Percentiles rank a stretch among this genome's conserved stretches.
Conservation (phyloP, 306 rosid species). For the Argentina anserina region DNA sequence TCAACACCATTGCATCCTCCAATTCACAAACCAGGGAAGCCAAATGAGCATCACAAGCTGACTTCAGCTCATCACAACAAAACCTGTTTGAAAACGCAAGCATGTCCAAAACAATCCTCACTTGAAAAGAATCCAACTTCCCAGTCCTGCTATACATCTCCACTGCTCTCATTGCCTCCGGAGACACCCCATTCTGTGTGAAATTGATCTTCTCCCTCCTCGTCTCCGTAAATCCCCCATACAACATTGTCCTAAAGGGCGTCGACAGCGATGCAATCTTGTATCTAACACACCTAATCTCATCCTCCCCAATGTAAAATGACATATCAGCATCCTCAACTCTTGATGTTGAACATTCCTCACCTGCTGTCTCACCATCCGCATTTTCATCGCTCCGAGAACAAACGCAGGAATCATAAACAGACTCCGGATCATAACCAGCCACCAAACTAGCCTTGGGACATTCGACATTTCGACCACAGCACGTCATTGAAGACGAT, state of each 20-base stretch:
- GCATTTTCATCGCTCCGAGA: conserved; percentile 3
- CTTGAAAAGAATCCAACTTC: conserved; percentile 37
- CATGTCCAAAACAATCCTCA: conserved; percentile 56
- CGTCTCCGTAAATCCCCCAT: conserved; percentile 62
- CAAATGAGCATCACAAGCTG: conserved; percentile 62
- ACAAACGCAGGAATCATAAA: conserved; percentile 55
- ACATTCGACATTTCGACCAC: conserved; percentile 68
- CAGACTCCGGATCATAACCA: conserved; percentile 62
- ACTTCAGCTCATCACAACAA: conserved; percentile 85
- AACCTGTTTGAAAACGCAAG: conserved; percentile 60
- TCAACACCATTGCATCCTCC: conserved; percentile 53
- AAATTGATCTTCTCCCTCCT: conserved; percentile 70
- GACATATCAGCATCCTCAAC: conserved; percentile 67
- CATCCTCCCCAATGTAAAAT: conserved; percentile 58
- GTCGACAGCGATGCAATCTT: conserved; percentile 60
- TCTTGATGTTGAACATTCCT: conserved; percentile 52
- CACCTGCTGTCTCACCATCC: conserved; percentile 21
- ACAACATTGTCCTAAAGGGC: conserved; percentile 73
- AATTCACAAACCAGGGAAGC: conserved; percentile 60
- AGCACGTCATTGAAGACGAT: conserved; percentile 53
- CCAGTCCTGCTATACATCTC: conserved; percentile 71
- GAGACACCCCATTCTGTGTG: conserved; percentile 54
- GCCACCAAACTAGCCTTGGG: conserved; percentile 57
- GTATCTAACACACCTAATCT: conserved; percentile 60
- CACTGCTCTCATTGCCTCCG: conserved; percentile 60